Evolutionary conservation across 2,329 filamentous ascomycete species (phyloP).

Genomic region (Onygena corvina): DNA sequence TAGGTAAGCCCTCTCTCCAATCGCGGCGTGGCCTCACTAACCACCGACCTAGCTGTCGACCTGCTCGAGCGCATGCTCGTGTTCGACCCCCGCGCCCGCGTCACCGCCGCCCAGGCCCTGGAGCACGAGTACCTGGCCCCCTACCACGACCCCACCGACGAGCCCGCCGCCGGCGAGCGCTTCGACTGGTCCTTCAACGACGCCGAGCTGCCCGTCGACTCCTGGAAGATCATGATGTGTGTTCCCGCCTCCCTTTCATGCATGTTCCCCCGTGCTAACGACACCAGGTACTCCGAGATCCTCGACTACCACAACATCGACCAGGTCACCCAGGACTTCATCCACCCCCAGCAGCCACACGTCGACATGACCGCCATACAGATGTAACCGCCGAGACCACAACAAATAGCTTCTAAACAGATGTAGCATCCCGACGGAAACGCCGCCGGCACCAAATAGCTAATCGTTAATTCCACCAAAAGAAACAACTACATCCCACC

Average conservation of each 20-base stretch:
- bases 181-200: conserved; percentile 99
- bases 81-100: conserved; percentile 92
- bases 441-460: no score
- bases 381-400: no score
- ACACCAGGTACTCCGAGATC: conserved; percentile 85
- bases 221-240: conserved; percentile 99
- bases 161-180: conserved; percentile 90
- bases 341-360: not conserved
- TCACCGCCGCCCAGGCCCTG: conserved; percentile 75
- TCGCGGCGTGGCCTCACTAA: not conserved
- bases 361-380: conserved; percentile 1
- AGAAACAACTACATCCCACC: no score
- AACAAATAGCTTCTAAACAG: no score
- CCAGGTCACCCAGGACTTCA: conserved; percentile 24
- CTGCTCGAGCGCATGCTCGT: conserved; percentile 94
- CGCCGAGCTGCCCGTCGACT: conserved; percentile 89
- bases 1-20: conserved; percentile 41
- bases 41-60: conserved; percentile 57
- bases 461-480: no score
- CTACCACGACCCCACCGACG: conserved; percentile 94
- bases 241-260: conserved; percentile 27
- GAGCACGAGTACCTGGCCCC: conserved; percentile 87
- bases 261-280: conserved; percentile 11
- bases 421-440: no score
- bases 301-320: conserved; percentile 97